Base-by-base conservation (phyloP, 2,329 filamentous ascomycete genomes). In the Phyllosticta ampelicida region DNA sequence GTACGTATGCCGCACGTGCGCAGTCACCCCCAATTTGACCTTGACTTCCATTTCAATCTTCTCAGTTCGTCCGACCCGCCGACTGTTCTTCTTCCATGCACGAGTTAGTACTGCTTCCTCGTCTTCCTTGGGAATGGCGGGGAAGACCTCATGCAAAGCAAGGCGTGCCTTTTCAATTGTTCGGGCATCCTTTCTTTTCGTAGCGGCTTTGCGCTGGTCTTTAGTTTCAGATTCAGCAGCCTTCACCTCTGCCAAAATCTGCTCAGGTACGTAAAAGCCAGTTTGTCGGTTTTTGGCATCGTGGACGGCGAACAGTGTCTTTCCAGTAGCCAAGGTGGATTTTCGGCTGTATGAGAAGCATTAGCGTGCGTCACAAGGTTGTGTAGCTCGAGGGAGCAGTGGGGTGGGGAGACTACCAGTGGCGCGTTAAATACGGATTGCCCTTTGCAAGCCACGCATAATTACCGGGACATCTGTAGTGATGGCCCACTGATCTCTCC, bases 1-100 rank as follows among this genome's bases (percentile, higher is more conserved):
- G 51, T 78, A 72, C 2, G 58, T 61, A 62, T 81, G 79, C 6
- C 79, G 70, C 4, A 78, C 71, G 61, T 80, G 75, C 2, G 79
- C 79, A 20, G 72, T 66, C 11, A 80, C 77, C 1, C 77, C 79
- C 21, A 80, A 69, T 51, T 66, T 62, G 4, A 74, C 77, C 61
- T 73, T 78, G 13, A 70, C 64, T 6, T 67, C 65, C 36, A 77
- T 51, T 0, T 66, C 65, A 5, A 78, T 63, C 51, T 61, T 74
- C 1, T 65, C 66, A 1, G 73, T 75, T 54, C 79, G 68, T 2
- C 78, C 79, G 1, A 81, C 78, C 9, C 78, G 69, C 1, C 77
- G 65, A 49, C 72, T 77, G 20, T 71, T 62, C 65, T 80, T 81
- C 62, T 68, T 63, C 61, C 78, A 73, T 0, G 78, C 71, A 48